A percentile compares a stretch with the other conserved stretches of the same genome.
phyloP scores from a whole-genome alignment of 2,329 filamentous ascomycete genomes.

The Botryotinia convoluta region DNA sequence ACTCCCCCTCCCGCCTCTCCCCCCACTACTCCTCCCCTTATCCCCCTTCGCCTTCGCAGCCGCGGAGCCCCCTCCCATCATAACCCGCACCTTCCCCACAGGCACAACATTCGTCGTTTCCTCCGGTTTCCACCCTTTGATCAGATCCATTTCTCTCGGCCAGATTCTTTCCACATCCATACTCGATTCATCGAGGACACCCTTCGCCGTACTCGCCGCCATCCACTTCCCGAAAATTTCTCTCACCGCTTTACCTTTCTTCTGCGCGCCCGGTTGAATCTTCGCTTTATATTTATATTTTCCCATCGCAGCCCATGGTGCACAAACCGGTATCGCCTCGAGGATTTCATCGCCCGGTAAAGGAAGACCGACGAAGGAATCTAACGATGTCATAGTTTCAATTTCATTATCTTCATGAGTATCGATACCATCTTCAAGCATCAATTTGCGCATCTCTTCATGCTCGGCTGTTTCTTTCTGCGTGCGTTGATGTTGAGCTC shows the following conservation, averaged over 20 bases:
- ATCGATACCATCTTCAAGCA: conserved; percentile 59
- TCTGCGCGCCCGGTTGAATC: conserved; percentile 81
- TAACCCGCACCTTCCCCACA: conserved; percentile 75
- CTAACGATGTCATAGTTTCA: conserved; percentile 55
- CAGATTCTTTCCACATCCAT: conserved; percentile 73
- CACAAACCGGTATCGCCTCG: conserved; percentile 62
- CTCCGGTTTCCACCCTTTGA: conserved; percentile 76
- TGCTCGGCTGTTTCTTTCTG: conserved; percentile 74
- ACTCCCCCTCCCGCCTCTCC: conserved; percentile 31
- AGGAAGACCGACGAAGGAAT: conserved; percentile 74
- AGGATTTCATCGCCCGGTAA: conserved; percentile 80
- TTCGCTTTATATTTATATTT: conserved; percentile 93
- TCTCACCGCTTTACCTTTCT: conserved; percentile 92
- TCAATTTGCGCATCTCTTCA: conserved; percentile 64
- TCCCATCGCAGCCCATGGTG: conserved; percentile 60
- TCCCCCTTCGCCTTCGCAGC: conserved; percentile 32
- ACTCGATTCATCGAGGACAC: conserved; percentile 58
- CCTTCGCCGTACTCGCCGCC: conserved; percentile 53
- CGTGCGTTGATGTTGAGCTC: conserved; percentile 74
- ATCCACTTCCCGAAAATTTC: conserved; percentile 86
- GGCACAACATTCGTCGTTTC: conserved; percentile 80
- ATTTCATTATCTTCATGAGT: conserved; percentile 58
- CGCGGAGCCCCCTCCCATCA: conserved; percentile 61
- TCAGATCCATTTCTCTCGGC: conserved; percentile 80
- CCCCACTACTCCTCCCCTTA: conserved; percentile 32